Evolutionary conservation across 23 red algal genomes (phyloP).

Genomic region (Pyropia haitanensis): DNA sequence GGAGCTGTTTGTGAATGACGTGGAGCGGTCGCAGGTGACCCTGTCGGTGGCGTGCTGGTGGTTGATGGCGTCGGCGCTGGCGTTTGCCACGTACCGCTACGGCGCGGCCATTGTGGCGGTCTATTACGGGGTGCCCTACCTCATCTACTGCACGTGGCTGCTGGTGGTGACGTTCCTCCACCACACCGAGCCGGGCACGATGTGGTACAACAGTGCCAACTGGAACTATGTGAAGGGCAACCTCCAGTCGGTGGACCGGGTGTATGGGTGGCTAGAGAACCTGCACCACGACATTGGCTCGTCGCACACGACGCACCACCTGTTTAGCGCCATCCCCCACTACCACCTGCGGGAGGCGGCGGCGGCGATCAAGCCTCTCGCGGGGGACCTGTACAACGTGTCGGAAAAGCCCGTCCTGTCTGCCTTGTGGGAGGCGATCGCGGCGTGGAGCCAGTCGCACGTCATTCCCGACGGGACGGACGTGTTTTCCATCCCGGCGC

Average conservation of each 20-base stretch:
- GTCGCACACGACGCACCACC: slow-evolving; percentile 64
- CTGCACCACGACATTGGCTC: slow-evolving; percentile 73
- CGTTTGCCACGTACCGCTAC: background rate
- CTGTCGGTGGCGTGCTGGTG: slow-evolving; percentile 20
- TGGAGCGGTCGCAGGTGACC: slow-evolving; percentile 23
- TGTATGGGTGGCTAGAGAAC: slow-evolving; percentile 37
- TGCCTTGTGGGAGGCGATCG: slow-evolving; percentile 21
- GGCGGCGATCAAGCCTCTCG: slow-evolving; percentile 39
- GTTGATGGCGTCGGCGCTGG: slow-evolving; percentile 26
- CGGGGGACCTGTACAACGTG: slow-evolving; percentile 39
- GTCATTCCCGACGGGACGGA: slow-evolving; percentile 63
- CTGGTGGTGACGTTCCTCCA: slow-evolving; percentile 71
- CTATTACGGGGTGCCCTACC: slow-evolving; percentile 35
- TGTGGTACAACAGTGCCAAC: slow-evolving; percentile 35
- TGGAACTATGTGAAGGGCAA: slow-evolving; percentile 68
- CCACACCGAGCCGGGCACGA: slow-evolving; percentile 53
- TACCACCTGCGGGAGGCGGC: slow-evolving; percentile 61
- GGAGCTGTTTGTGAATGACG: slow-evolving; percentile 41
- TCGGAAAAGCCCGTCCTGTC: slow-evolving; percentile 11
- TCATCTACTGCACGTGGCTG: slow-evolving; percentile 59
- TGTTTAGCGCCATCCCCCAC: slow-evolving; percentile 75
- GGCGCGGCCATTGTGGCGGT: slow-evolving; percentile 13
- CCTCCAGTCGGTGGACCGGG: slow-evolving; percentile 34
- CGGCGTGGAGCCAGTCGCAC: slow-evolving; percentile 30
- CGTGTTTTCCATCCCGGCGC: slow-evolving; percentile 41